Percentiles rank a stretch among this genome's conserved stretches.
Evolutionary conservation across 2,329 filamentous ascomycete species (phyloP).

Genomic region (Pseudogymnoascus sp.): DNA sequence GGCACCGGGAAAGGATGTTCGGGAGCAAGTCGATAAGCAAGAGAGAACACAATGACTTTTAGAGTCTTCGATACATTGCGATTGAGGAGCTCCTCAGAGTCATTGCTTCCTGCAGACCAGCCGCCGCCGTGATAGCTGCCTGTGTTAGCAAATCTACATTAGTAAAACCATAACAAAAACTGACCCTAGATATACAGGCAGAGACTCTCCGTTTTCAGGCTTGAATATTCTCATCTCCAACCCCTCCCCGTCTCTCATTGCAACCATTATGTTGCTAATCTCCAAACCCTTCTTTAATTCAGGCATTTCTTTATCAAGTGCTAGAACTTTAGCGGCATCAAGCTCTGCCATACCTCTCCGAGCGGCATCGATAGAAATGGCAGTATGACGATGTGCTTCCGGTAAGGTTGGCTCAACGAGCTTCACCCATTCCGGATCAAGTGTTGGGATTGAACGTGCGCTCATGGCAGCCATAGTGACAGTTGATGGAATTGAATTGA

Average conservation of each 20-base stretch:
- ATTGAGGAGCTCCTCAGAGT: slow-evolving; percentile 26
- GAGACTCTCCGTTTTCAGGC: no score
- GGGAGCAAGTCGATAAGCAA: slow-evolving; percentile 30
- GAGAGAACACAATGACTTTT: slow-evolving; percentile 27
- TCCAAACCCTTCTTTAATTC: no score
- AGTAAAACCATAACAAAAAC: no score
- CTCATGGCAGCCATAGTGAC: neutral
- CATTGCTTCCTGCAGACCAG: slow-evolving; percentile 30
- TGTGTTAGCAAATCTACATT: no score
- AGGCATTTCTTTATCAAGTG: neutral
- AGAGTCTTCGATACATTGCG: slow-evolving; percentile 23
- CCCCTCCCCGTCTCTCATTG: no score
- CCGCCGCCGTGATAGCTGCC: slow-evolving; percentile 26
- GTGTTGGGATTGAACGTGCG: neutral
- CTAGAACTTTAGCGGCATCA: neutral
- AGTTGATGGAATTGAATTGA: neutral
- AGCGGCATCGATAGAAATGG: no score
- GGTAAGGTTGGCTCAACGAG: neutral
- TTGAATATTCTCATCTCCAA: no score
- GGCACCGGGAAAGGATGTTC: slow-evolving; percentile 28
- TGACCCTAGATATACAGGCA: no score
- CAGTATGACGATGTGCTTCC: neutral
- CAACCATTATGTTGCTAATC: no score
- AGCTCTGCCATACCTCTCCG: no score
- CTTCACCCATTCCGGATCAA: neutral